Conservation (phyloP, 2,329 filamentous ascomycete genomes). For the Verticillium longisporum region DNA sequence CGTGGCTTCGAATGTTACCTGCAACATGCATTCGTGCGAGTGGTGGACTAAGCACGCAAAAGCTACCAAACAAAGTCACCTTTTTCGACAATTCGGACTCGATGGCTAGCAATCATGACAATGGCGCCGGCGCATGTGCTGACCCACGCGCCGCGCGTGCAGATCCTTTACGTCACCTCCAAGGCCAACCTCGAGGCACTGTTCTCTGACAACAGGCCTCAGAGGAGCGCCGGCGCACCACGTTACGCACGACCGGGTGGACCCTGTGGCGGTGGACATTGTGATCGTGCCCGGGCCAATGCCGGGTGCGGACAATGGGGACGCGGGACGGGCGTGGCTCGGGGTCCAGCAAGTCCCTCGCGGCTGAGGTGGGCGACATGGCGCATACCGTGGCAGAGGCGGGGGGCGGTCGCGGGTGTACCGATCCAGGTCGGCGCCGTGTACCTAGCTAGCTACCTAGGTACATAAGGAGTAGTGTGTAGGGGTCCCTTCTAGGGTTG, state of each 20-base stretch:
- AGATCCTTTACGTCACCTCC: slow-evolving; percentile 39
- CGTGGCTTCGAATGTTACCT: no score
- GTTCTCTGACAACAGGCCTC: slow-evolving; percentile 34
- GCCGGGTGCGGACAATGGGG: slow-evolving; percentile 23
- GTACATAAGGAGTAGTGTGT: no score
- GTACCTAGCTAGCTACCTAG: no score
- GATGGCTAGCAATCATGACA: no score
- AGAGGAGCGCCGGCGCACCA: slow-evolving; percentile 33
- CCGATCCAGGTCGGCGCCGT: slow-evolving; percentile 7
- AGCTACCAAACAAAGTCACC: no score
- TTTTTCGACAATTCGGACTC: no score
- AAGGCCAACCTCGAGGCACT: slow-evolving; percentile 21
- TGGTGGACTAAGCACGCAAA: no score
- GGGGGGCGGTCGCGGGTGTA: slow-evolving; percentile 41
- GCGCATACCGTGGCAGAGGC: slow-evolving; percentile 37
- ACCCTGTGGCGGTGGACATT: slow-evolving; percentile 43
- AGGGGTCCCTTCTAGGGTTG: no score
- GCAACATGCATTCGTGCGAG: no score
- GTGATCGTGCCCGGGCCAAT: slow-evolving; percentile 44
- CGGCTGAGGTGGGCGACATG: slow-evolving; percentile 34
- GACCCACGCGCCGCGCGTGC: slow-evolving; percentile 33
- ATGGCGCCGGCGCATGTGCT: slow-evolving; percentile 25
- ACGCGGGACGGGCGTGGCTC: slow-evolving; percentile 34
- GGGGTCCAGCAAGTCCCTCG: slow-evolving; percentile 35
- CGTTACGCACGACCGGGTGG: slow-evolving; percentile 36